These are phyloP conservation scores for Cyberlindnera veronae DNA, from an alignment of 805 yeast species.

Conservation along the genomic window DNA sequence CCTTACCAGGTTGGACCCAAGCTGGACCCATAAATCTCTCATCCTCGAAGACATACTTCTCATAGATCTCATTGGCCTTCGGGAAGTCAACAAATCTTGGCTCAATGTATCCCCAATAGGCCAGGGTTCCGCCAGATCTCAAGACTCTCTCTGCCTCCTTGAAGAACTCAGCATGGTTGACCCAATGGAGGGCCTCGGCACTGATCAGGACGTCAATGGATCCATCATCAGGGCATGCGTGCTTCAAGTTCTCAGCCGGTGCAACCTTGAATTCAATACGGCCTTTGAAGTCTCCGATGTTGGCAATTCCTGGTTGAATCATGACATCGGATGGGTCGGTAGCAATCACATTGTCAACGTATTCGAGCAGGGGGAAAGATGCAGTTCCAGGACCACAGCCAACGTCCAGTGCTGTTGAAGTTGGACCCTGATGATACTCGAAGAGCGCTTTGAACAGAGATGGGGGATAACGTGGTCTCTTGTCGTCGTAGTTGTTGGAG, in stretches of 20 bases:
- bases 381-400: constrained; percentile 77
- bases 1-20: constrained; percentile 68
- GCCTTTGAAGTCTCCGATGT: constrained; percentile 15
- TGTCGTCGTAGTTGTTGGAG: constrained; percentile 45
- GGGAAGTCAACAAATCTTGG: constrained; percentile 54
- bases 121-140: constrained; percentile 58
- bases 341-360: constrained; percentile 48
- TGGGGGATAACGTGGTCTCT: constrained; percentile 63
- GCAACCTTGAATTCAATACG: constrained; percentile 22
- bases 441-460: constrained; percentile 41
- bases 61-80: constrained; percentile 52
- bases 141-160: constrained; percentile 46
- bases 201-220: constrained; percentile 56
- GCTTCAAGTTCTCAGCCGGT: constrained; percentile 28
- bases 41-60: constrained; percentile 48
- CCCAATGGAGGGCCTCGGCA: constrained; percentile 82
- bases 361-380: constrained; percentile 42
- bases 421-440: constrained; percentile 37
- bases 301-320: constrained; percentile 40
- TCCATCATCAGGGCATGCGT: constrained; percentile 21
- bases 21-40: constrained; percentile 50
- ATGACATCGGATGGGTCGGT: constrained; percentile 54
- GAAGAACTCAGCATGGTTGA: constrained; percentile 49
- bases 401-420: constrained; percentile 47
- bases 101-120: constrained; percentile 72